Conservation (phyloP, 2,329 filamentous ascomycete genomes). For the Huntiella abstrusa region DNA sequence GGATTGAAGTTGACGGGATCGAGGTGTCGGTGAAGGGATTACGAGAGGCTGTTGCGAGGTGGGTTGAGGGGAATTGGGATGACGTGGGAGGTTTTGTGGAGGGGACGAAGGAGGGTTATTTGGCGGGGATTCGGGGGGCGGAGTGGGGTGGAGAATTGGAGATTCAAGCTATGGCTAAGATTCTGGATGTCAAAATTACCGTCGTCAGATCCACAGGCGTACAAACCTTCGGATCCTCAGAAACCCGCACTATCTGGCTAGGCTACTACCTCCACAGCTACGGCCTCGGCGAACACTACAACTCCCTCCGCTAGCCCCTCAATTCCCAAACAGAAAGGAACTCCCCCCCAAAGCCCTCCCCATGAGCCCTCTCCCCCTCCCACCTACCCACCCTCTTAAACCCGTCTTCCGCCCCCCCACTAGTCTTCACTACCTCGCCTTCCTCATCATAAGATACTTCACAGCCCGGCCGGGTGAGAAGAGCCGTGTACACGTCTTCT, state of each 20-base stretch:
- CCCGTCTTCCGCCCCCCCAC: background rate
- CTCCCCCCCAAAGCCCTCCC: slow-evolving; percentile 25
- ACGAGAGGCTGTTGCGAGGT: slow-evolving; percentile 52
- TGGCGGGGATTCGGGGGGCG: slow-evolving; percentile 58
- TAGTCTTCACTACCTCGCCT: slow-evolving; percentile 15
- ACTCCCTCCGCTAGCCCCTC: slow-evolving; percentile 42
- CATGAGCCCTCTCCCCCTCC: slow-evolving; percentile 31
- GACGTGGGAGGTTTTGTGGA: slow-evolving; percentile 81
- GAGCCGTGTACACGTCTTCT: slow-evolving; percentile 50
- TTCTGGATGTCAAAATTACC: no score
- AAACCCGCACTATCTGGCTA: slow-evolving; percentile 43
- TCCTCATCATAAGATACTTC: slow-evolving; percentile 38
- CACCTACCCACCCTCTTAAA: slow-evolving; percentile 14
- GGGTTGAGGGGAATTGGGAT: slow-evolving; percentile 53
- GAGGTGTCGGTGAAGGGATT: slow-evolving; percentile 23
- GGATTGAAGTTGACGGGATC: background rate
- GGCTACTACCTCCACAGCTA: slow-evolving; percentile 92
- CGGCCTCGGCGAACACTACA: slow-evolving; percentile 92
- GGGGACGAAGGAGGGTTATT: slow-evolving; percentile 55
- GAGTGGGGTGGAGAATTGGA: slow-evolving; percentile 96
- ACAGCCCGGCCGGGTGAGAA: slow-evolving; percentile 51
- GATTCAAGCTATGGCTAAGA: slow-evolving; percentile 60
- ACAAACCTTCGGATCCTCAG: no score
- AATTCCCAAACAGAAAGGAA: slow-evolving; percentile 35
- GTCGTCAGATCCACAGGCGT: no score